Percentiles rank a stretch among this genome's conserved stretches.
These are phyloP conservation scores for Ogataea paradorogensis DNA, from an alignment of 805 yeast genomes.

Conservation along the genomic window DNA sequence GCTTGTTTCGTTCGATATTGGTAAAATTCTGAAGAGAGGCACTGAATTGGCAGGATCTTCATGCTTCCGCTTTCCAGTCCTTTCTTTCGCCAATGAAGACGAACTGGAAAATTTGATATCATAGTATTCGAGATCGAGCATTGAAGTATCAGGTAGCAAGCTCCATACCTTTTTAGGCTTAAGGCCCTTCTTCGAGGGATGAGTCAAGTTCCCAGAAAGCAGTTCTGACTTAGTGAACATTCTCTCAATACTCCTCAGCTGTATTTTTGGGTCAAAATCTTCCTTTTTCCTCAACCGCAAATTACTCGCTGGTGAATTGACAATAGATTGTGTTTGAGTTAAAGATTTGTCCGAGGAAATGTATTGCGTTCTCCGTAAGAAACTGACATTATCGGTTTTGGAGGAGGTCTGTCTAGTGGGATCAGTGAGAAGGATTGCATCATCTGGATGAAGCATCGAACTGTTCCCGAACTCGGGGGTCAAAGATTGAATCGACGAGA, in stretches of 20 bases:
- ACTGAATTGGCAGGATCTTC: slow-evolving; percentile 40
- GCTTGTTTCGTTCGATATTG: slow-evolving; percentile 59
- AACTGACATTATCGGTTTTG: slow-evolving; percentile 38
- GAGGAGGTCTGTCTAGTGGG: slow-evolving; percentile 55
- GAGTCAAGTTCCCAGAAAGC: slow-evolving; percentile 48
- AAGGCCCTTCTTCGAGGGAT: slow-evolving; percentile 73
- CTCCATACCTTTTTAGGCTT: slow-evolving; percentile 78
- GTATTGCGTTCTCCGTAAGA: slow-evolving; percentile 92
- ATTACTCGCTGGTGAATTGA: not conserved
- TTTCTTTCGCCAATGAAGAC: slow-evolving; percentile 45
- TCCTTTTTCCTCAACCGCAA: slow-evolving; percentile 29
- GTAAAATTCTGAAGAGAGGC: slow-evolving; percentile 70
- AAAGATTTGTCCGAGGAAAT: slow-evolving; percentile 59
- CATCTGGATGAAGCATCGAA: slow-evolving; percentile 66
- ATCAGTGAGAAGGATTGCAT: slow-evolving; percentile 72
- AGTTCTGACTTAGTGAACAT: slow-evolving; percentile 59
- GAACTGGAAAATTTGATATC: slow-evolving; percentile 61
- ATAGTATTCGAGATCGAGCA: slow-evolving; percentile 75
- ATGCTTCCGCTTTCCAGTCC: slow-evolving; percentile 21
- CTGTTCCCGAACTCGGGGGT: slow-evolving; percentile 24
- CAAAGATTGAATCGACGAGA: slow-evolving; percentile 30
- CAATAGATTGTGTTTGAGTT: not conserved
- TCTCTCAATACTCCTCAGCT: slow-evolving; percentile 67
- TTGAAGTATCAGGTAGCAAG: slow-evolving; percentile 85
- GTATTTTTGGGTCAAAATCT: slow-evolving; percentile 56